Evolutionary conservation across 495 filamentous ascomycete species (phyloP), one percentile per base, ranked within the genome.

Genomic region (Cercophora sp.): DNA sequence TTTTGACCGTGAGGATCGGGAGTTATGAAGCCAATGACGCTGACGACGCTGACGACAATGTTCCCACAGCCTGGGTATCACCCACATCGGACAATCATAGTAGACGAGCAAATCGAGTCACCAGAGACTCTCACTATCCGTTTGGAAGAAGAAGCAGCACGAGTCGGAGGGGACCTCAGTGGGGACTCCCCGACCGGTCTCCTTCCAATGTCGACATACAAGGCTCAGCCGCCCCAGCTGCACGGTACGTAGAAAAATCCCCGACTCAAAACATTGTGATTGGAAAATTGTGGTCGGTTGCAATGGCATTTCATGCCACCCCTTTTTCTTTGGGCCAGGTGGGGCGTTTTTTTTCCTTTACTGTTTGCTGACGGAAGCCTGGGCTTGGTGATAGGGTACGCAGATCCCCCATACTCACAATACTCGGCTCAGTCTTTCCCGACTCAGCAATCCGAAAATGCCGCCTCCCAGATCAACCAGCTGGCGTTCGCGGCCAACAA

Each of bases 401-500:
- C 76, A 65, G 71, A 76, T 48, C 63, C 72, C 48, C 59, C 72
- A 23, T 82, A 70, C 50, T 55, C 74, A 27, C 68, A 59, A 44
- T 76, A 76, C 46, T 58, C 70, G 8, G 51, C 70, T 10, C 74
- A 72, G 61, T 55, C 68, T 0, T 75, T 65, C 47, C 59, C 63
- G 32, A 49, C 63, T 16, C 75, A 70, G 32, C 67, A 66, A 58
- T 64, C 64, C 31, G 74, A 72, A 27, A 74, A 75, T 67, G 73
- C 71, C 46, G 69, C 71, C 23, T 64, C 74, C 20, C 71, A 75
- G 16, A 66, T 79, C 35, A 77, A 75, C 58, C 70, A 73, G 58
- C 69, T 79, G 63, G 70, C 72, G 32, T 82, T 76, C 72, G 83
- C 69, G 56, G 73, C 63, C 65, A 81, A 70, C 69, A 73, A 50